These are phyloP conservation scores for Microdochium paspali DNA, from an alignment of 2,329 filamentous ascomycete species.

Conservation along the genomic window DNA sequence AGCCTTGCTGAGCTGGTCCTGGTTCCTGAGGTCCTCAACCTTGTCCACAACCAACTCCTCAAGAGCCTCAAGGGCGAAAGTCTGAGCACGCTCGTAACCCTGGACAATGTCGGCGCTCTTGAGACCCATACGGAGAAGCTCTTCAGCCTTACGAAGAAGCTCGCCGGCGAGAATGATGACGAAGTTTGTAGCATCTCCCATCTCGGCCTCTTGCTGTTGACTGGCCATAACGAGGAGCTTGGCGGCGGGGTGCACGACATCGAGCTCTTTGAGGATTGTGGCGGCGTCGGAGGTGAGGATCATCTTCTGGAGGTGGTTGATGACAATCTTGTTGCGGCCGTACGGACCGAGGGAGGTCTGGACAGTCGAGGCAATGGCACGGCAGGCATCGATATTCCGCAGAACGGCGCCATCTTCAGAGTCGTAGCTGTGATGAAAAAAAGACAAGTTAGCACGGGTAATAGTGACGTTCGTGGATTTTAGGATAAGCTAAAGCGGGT, in stretches of 20 bases:
- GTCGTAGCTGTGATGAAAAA: constrained; percentile 66
- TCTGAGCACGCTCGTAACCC: constrained; percentile 91
- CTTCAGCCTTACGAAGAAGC: constrained; percentile 92
- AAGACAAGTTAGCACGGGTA: constrained; percentile 2
- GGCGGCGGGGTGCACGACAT: constrained; percentile 95
- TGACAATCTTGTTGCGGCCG: constrained; percentile 98
- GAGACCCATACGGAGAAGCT: constrained; percentile 89
- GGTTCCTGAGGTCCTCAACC: constrained; percentile 72
- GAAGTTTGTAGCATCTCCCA: constrained; percentile 96
- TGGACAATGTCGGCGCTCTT: constrained; percentile 97
- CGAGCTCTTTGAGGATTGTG: constrained; percentile 92
- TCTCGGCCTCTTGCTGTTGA: constrained; percentile 97
- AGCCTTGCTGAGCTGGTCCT: constrained; percentile 84
- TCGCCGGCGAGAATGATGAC: constrained; percentile 95
- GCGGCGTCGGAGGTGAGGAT: constrained; percentile 96
- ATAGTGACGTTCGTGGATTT: too few relatives aligned
- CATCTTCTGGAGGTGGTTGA: constrained; percentile 99
- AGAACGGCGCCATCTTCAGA: constrained; percentile 97
- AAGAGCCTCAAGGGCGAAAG: constrained; percentile 73
- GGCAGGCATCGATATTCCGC: constrained; percentile 97
- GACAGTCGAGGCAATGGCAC: constrained; percentile 89
- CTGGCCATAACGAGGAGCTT: constrained; percentile 98
- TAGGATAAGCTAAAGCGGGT: too few relatives aligned
- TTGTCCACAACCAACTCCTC: constrained; percentile 89
- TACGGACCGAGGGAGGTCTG: constrained; percentile 96